Percentiles rank a stretch among this genome's conserved stretches.
Conservation (phyloP, 2,329 filamentous ascomycete species). For the Harringtonia aguacate region DNA sequence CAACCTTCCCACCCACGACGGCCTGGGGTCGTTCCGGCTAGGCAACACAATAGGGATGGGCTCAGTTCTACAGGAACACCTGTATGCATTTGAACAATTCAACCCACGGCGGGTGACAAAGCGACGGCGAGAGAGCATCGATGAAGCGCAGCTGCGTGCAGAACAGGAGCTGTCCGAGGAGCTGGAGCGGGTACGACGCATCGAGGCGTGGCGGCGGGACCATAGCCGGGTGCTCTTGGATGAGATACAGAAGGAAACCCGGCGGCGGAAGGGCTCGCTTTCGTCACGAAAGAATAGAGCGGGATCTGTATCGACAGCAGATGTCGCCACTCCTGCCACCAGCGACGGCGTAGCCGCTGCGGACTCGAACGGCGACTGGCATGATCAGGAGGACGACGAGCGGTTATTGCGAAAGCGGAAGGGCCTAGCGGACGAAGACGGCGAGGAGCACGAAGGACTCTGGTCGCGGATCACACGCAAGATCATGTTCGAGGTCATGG, state of each 20-base stretch:
- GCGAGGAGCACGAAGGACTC: slow-evolving; percentile 48
- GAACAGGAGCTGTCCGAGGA: slow-evolving; percentile 49
- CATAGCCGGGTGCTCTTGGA: slow-evolving; percentile 78
- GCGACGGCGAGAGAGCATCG: slow-evolving; percentile 41
- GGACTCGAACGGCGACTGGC: slow-evolving; percentile 27
- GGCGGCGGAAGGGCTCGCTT: slow-evolving; percentile 52
- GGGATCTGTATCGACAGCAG: not conserved
- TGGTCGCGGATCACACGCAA: slow-evolving; percentile 75
- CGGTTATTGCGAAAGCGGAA: not conserved
- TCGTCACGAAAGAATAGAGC: slow-evolving; percentile 21
- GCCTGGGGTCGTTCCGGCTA: slow-evolving; percentile 72
- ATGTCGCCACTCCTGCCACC: not conserved
- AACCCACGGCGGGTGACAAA: slow-evolving; percentile 56
- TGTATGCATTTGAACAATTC: slow-evolving; percentile 82
- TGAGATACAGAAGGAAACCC: slow-evolving; percentile 80
- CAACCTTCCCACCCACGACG: slow-evolving; percentile 78
- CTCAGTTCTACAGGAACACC: slow-evolving; percentile 61
- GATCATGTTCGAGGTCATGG: slow-evolving; percentile 81
- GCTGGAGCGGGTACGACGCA: slow-evolving; percentile 66
- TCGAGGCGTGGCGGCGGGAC: slow-evolving; percentile 86
- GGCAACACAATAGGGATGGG: slow-evolving; percentile 39
- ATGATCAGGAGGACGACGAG: slow-evolving; percentile 38
- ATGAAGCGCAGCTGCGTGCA: slow-evolving; percentile 37
- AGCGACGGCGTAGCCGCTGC: not conserved
- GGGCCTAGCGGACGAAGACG: slow-evolving; percentile 11